Evolutionary conservation across 352 stramenopile species (phyloP).

Genomic region (Pythium coloratum): DNA sequence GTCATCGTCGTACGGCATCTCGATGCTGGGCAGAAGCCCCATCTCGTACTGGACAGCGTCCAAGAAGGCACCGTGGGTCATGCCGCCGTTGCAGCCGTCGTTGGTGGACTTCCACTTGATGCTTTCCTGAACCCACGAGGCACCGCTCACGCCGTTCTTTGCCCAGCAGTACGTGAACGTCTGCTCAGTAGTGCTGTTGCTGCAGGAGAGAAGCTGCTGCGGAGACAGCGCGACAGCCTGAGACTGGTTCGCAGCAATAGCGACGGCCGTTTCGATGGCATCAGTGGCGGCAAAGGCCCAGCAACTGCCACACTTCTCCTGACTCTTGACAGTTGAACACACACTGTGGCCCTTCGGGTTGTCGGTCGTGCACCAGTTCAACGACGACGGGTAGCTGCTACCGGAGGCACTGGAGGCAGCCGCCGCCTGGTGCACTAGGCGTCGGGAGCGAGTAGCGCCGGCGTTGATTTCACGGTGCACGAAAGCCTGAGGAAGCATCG

Average conservation of each 20-base stretch:
- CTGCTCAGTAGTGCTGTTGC: constrained; percentile 58
- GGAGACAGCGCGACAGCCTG: constrained; percentile 65
- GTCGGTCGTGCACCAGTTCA: constrained; percentile 73
- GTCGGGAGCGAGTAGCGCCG: constrained; percentile 24
- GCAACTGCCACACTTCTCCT: constrained; percentile 80
- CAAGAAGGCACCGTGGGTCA: constrained; percentile 81
- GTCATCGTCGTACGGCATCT: constrained; percentile 70
- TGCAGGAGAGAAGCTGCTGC: constrained; percentile 80
- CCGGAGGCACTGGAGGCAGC: constrained; percentile 23
- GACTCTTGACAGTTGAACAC: constrained; percentile 77
- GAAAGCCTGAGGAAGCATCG: constrained; percentile 52
- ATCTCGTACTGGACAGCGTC: constrained; percentile 61
- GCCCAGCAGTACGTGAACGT: constrained; percentile 82
- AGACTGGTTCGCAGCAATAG: constrained; percentile 57
- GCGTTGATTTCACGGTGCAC: constrained; percentile 58
- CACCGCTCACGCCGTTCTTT: constrained; percentile 37
- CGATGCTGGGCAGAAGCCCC: constrained; percentile 67
- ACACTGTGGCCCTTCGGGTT: constrained; percentile 69
- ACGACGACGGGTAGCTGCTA: constrained; percentile 30
- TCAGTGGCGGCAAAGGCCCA: constrained; percentile 79
- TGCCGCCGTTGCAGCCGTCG: constrained; percentile 75
- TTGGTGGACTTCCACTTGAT: constrained; percentile 82
- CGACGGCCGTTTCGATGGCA: constrained; percentile 76
- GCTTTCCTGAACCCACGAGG: constrained; percentile 53
- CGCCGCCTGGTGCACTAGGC: constrained; percentile 29